Evolutionary conservation across 2,329 filamentous ascomycete genomes (phyloP), one percentile per base, ranked within the genome.

Genomic region (Fusarium sp.): DNA sequence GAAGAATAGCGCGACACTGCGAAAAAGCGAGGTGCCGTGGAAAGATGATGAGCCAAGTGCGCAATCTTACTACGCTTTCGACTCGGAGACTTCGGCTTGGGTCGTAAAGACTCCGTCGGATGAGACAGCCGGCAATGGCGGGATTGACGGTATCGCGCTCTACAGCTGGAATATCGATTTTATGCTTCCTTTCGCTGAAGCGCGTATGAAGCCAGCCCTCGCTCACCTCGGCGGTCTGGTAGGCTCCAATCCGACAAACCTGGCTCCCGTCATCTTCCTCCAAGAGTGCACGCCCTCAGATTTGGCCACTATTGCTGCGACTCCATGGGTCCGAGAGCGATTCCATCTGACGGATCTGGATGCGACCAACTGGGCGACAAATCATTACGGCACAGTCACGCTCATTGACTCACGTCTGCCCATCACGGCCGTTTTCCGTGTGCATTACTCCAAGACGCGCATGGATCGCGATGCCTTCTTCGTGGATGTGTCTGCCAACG

Each of bases 381-480:
- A 78, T 6, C 72, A 81, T 29, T 90, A 90, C 69, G 89, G 89
- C 6, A 91, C 89, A 0, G 84, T 82, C 8, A 89, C 84, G 1
- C 82, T 91, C 13, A 72, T 90, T 2, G 87, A 89, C 65, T 80
- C 79, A n/a, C 80, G 84, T 4, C 75, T 90, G 6, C 76, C 79
- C 6, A 80, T 90, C 62, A 70, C 79, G 0, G 75, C 79, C 0
- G 84, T 85, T 24, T 90, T 89, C 68, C 85, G 89, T 7, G 84
- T 90, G 1, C 84, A 85, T 38, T 89, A 88, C 62, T 83, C 82
- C 56, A 75, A 81, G 22, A 87, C 87, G 3, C 77, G 78, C 13
- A 88, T 89, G 83, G 84, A 85, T 52, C 83, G 89, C 7, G 89
- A 91, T 74, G 88, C 82, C 4, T 78, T 90, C 2, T 90, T 90